Percentiles rank a stretch among this genome's conserved stretches.
Conservation (phyloP, 2,329 filamentous ascomycete species). For the Diaporthe sp. region DNA sequence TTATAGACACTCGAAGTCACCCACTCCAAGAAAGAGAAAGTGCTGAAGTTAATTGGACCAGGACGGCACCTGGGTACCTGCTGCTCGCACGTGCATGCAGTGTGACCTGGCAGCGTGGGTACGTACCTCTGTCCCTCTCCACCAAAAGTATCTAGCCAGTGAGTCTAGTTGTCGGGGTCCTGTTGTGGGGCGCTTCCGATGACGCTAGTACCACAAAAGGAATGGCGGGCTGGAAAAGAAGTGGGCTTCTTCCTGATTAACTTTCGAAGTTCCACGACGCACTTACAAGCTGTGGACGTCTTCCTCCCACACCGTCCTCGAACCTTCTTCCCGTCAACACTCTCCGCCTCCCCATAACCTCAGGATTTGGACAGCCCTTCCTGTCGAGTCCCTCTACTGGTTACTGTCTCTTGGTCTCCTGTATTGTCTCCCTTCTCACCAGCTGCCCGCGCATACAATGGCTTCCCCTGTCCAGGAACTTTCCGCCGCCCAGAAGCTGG, state of each 20-base stretch:
- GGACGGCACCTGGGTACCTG: neutral
- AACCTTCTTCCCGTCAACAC: conserved; percentile 29
- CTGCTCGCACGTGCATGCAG: conserved; percentile 9
- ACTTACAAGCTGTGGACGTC: conserved; percentile 26
- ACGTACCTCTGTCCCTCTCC: neutral
- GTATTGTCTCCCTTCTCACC: conserved; percentile 41
- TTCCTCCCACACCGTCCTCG: conserved; percentile 26
- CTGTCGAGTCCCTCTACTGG: conserved; percentile 41
- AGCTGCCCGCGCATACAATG: conserved; percentile 52
- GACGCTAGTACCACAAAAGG: conserved; percentile 24
- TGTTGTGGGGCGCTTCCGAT: conserved; percentile 19
- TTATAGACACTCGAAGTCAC: neutral
- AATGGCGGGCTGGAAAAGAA: conserved; percentile 6
- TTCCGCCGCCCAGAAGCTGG: conserved; percentile 73
- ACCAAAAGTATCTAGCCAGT: conserved; percentile 2
- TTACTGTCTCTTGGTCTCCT: conserved; percentile 42
- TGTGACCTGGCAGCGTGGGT: neutral
- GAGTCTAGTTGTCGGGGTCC: neutral
- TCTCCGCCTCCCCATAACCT: conserved; percentile 21
- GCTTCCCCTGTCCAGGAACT: conserved; percentile 58
- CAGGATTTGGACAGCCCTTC: conserved; percentile 41
- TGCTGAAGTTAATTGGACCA: neutral
- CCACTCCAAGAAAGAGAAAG: neutral
- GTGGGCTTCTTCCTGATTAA: conserved; percentile 30
- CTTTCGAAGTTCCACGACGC: conserved; percentile 40